Evolutionary conservation across 495 filamentous ascomycete species (phyloP), one percentile per base, ranked within the genome.

Genomic region (Pyronema omphalodes): DNA sequence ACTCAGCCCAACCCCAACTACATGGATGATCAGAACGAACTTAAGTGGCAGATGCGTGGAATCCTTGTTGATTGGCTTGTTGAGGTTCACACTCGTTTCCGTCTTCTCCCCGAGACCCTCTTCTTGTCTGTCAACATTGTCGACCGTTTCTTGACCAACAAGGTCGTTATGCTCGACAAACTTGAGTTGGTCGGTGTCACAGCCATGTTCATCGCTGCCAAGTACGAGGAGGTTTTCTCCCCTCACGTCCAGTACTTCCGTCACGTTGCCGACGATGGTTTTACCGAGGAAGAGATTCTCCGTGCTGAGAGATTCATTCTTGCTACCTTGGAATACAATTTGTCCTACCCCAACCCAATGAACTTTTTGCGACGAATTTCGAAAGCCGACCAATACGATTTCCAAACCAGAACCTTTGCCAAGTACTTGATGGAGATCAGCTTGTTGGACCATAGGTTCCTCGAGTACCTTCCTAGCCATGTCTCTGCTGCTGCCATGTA

Each of bases 391-490:
- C 86, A 88, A 68, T 96, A 96, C 69, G 88, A 96, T 65, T 93
- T 95, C 58, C 85, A 95, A 68, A 94, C 89, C 37, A 83, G 91
- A 58, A 98, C 91, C 19, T 76, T 98, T 34, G 91, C 85, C 59
- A 98, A 98, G 71, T 98, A 95, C 68, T 76, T 98, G n/a, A 85
- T 93, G 75, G 91, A 98, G 71, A 94, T 98, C 64, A 89, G 86
- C 67, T 74, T 94, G 55, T 73, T 98, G 9, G 91, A 98, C 62
- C 84, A 96, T 60, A 82, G 86, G 19, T 91, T 98, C 69, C 81
- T 98, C 76, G 67, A 73, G 41, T 89, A 82, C 66, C 78, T 79
- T 11, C 86, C 91, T 35, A 94, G 88, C 64, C 86, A 91, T 50
- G 73, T 95, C 54, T 83, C 86, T 61, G 93, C 91, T 43, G 84